phyloP scores from a whole-genome alignment of 2,329 filamentous ascomycete species.

The Geosmithia flava region DNA sequence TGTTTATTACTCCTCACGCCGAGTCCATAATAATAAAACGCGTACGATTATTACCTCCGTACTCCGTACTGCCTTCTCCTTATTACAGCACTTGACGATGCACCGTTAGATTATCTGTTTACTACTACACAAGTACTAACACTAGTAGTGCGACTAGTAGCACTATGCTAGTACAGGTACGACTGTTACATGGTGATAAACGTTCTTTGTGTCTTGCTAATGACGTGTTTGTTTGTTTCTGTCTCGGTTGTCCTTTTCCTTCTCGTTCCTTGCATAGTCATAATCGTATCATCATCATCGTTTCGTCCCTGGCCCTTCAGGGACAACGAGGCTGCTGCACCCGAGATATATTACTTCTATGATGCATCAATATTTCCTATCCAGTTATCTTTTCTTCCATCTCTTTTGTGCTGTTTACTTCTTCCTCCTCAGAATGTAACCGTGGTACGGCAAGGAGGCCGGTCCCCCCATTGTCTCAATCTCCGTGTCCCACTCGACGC shows the following conservation, averaged over 20 bases:
- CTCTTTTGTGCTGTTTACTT: not conserved
- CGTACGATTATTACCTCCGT: no score
- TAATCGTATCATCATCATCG: not conserved
- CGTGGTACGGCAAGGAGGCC: not conserved
- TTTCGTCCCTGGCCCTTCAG: not conserved
- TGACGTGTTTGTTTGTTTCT: not conserved
- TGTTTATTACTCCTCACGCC: no score
- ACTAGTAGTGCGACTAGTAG: no score
- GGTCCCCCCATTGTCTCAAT: conserved; percentile 1
- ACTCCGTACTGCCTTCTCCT: no score
- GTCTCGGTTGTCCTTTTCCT: not conserved
- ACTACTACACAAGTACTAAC: no score
- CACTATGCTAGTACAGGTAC: no score
- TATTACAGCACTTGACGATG: no score
- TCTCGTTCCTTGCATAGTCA: not conserved
- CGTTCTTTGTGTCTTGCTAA: not conserved
- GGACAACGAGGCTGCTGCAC: not conserved
- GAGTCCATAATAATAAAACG: no score
- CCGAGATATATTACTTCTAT: no score
- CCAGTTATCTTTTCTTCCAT: not conserved
- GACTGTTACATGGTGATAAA: not conserved
- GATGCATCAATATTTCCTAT: no score
- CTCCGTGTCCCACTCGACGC: conserved; percentile 11
- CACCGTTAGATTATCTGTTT: no score
- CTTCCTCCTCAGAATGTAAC: not conserved